Evolutionary conservation across 1,284 basidiomycete genomes (phyloP).

Genomic region (Laetiporus sulphureus): DNA sequence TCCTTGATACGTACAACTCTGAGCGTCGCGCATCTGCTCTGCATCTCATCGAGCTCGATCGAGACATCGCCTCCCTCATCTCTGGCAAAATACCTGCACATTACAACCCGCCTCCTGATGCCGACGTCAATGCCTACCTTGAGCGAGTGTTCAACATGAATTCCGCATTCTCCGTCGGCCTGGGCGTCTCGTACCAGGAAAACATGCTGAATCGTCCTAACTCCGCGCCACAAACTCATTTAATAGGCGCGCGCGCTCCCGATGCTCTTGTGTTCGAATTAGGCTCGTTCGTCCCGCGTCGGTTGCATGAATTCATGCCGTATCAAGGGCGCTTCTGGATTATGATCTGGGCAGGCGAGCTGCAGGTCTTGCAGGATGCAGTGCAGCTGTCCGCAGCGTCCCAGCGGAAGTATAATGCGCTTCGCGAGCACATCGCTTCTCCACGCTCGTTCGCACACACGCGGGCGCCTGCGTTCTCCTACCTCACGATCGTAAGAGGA

Average conservation of each 20-base stretch:
- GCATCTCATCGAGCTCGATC: slow-evolving; percentile 2
- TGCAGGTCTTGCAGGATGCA: no score
- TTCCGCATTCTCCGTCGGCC: slow-evolving; percentile 1
- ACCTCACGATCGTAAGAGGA: slow-evolving; percentile 10
- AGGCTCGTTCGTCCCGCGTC: no score
- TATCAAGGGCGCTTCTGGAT: no score
- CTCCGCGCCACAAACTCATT: neutral
- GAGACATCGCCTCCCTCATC: neutral
- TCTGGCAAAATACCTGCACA: slow-evolving; percentile 1
- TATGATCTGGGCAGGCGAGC: no score
- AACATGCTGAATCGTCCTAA: neutral
- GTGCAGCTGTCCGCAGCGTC: no score
- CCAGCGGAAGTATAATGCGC: no score
- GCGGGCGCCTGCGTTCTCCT: slow-evolving; percentile 11
- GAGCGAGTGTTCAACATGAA: neutral
- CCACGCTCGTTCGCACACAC: slow-evolving; percentile 1
- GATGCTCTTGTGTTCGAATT: no score
- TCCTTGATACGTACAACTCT: slow-evolving; percentile 7
- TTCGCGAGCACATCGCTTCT: slow-evolving; percentile 7
- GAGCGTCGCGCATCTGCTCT: slow-evolving; percentile 6
- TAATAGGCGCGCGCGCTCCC: neutral
- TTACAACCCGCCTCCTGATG: slow-evolving; percentile 1
- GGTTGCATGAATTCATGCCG: no score
- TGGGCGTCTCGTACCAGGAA: slow-evolving; percentile 1
- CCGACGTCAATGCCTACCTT: neutral